A percentile compares a stretch with the other conserved stretches of the same genome.
Conservation (phyloP, 371 early-diverging fungal genomes). For the Mortierella polycephala region DNA sequence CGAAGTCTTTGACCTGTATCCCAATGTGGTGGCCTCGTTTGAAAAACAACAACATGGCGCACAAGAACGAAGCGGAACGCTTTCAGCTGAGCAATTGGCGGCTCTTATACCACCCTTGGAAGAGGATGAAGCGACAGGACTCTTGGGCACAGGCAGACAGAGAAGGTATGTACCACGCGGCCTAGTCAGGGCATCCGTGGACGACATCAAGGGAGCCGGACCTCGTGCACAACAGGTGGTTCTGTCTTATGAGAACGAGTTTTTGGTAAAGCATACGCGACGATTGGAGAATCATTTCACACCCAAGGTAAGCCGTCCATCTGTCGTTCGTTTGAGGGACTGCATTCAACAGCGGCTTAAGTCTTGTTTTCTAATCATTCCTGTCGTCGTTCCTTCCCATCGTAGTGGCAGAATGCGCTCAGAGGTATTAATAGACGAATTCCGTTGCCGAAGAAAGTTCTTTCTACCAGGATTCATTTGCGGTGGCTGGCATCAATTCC, state of each 20-base stretch:
- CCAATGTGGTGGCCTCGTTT: slow-evolving; percentile 34
- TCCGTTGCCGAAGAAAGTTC: slow-evolving; percentile 22
- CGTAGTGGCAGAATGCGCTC: slow-evolving; percentile 23
- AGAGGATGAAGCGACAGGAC: slow-evolving; percentile 20
- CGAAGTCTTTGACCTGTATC: slow-evolving; percentile 49
- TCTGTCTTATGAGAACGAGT: slow-evolving; percentile 41
- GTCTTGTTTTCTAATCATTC: not conserved
- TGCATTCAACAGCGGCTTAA: not conserved
- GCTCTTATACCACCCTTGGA: slow-evolving; percentile 37
- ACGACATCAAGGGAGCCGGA: slow-evolving; percentile 24
- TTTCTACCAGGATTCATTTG: slow-evolving; percentile 28
- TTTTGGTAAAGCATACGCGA: slow-evolving; percentile 28
- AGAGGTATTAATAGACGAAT: slow-evolving; percentile 2
- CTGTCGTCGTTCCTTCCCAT: not conserved
- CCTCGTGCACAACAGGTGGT: slow-evolving; percentile 27
- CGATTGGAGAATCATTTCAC: slow-evolving; percentile 24
- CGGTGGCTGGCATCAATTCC: slow-evolving; percentile 47
- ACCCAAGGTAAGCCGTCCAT: slow-evolving; percentile 22
- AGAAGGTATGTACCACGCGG: slow-evolving; percentile 38
- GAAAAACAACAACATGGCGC: slow-evolving; percentile 45
- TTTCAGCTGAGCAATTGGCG: slow-evolving; percentile 41
- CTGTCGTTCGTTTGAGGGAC: not conserved
- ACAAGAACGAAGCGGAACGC: slow-evolving; percentile 18
- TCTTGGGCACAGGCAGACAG: slow-evolving; percentile 28
- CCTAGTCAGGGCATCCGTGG: slow-evolving; percentile 22